A percentile compares a stretch with the other conserved stretches of the same genome.
phyloP scores from a whole-genome alignment of 169 alveolate species.

The Miamiensis avidus region DNA sequence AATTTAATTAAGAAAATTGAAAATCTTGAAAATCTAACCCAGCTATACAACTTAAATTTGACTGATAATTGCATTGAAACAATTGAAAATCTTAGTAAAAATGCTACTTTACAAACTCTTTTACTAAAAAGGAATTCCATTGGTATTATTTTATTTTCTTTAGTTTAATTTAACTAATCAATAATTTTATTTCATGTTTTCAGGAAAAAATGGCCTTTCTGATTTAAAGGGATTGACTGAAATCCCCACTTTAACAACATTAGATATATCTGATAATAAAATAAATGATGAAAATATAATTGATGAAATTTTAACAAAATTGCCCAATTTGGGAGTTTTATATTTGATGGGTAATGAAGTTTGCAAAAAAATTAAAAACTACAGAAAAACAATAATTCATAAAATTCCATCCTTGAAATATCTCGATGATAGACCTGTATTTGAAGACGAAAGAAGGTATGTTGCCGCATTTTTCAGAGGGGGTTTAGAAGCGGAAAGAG shows the following conservation, averaged over 20 bases:
- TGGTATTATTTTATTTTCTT: constrained; percentile 25
- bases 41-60: constrained; percentile 83
- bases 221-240: constrained; percentile 81
- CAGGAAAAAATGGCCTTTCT: constrained; percentile 72
- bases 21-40: constrained; percentile 78
- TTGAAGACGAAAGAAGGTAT: constrained; percentile 86
- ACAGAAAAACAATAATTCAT: constrained; percentile 84
- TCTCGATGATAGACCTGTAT: constrained; percentile 91
- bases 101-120: constrained; percentile 42
- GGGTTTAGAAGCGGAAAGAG: constrained; percentile 87
- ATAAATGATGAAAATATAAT: constrained; percentile 79
- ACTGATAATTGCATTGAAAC: constrained; percentile 87
- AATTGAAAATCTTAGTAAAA: constrained; percentile 73
- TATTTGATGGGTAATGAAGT: constrained; percentile 86
- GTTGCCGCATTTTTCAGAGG: constrained; percentile 91
- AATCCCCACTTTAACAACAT: constrained; percentile 72
- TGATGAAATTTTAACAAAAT: constrained; percentile 73
- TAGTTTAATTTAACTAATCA: constrained; percentile 23
- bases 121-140: constrained; percentile 57
- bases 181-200: constrained; percentile 22
- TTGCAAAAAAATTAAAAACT: constrained; percentile 73
- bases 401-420: constrained; percentile 77
- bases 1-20: constrained; percentile 88
- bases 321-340: constrained; percentile 81
- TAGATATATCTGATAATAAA: constrained; percentile 87